Percentiles rank a stretch among this genome's conserved stretches.
Evolutionary conservation across 257 asterid species (phyloP).

Genomic region (Nicotiana tomentosiformis): DNA sequence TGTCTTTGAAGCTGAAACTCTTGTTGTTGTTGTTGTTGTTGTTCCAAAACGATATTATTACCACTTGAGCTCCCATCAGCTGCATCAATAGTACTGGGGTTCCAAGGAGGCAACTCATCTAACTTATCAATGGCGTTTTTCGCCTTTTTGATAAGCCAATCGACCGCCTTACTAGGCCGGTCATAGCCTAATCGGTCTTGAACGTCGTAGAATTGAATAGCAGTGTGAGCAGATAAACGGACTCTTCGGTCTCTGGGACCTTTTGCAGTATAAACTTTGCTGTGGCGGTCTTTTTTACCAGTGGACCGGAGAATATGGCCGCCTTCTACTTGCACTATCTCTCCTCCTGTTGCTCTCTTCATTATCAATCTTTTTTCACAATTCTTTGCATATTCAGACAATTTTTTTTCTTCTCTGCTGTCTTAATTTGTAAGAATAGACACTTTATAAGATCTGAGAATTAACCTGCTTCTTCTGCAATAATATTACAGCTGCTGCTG

Average conservation of each 20-base stretch:
- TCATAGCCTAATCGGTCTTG: constrained; percentile 96
- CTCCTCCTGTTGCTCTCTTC: constrained; percentile 33
- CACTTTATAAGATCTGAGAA: background rate
- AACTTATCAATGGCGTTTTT: constrained; percentile 89
- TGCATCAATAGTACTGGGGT: constrained; percentile 32
- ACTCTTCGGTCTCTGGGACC: constrained; percentile 97
- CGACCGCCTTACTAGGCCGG: constrained; percentile 98
- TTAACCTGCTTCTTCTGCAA: constrained; percentile 11
- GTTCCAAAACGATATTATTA: background rate
- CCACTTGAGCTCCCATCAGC: background rate
- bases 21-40: background rate
- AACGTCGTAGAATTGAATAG: constrained; percentile 93
- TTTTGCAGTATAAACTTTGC: constrained; percentile 96
- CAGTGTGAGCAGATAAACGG: constrained; percentile 92
- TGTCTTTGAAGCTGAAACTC: background rate
- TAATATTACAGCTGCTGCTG: background rate
- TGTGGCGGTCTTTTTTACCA: constrained; percentile 93
- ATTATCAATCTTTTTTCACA: background rate
- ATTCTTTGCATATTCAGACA: no score
- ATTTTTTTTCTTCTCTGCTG: no score
- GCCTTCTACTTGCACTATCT: constrained; percentile 91
- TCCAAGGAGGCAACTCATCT: constrained; percentile 92
- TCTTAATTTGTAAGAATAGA: no score
- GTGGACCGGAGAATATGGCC: constrained; percentile 96
- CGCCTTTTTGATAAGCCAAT: constrained; percentile 93